Evolutionary conservation across 768 basidiomycete species (phyloP).

Genomic region (Kwoniella sp.): DNA sequence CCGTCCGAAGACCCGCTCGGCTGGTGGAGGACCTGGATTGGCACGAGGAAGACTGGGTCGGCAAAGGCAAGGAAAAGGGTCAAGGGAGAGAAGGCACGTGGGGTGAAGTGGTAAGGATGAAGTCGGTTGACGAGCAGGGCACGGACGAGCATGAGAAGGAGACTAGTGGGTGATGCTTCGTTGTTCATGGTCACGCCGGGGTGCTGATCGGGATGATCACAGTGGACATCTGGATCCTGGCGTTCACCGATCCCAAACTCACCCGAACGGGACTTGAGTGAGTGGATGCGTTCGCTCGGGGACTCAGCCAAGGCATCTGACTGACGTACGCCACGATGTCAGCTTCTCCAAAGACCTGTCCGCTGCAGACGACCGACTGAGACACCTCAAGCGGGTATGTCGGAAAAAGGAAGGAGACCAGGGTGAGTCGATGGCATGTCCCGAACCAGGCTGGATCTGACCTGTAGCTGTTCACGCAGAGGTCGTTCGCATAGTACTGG

Average conservation of each 20-base stretch:
- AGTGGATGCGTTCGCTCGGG: constrained; percentile 8
- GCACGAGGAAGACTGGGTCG: constrained; percentile 26
- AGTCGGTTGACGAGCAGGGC: constrained; percentile 35
- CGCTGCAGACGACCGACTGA: constrained; percentile 16
- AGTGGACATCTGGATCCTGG: constrained; percentile 44
- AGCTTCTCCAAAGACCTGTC: constrained; percentile 34
- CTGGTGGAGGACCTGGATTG: constrained; percentile 28
- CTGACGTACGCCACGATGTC: not conserved
- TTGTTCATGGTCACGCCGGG: not conserved
- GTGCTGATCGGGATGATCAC: too few relatives aligned
- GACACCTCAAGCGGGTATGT: constrained; percentile 42
- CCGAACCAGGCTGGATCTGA: not conserved
- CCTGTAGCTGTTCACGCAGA: constrained; percentile 12
- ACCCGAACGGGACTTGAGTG: constrained; percentile 35
- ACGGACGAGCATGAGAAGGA: constrained; percentile 29
- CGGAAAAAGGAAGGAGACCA: constrained; percentile 16
- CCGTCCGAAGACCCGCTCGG: constrained; percentile 3
- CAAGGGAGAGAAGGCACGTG: constrained; percentile 6
- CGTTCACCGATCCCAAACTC: constrained; percentile 32
- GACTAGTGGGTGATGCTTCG: constrained; percentile 22
- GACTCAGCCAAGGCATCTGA: not conserved
- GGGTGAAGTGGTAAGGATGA: constrained; percentile 27
- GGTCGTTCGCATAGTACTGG: constrained; percentile 31
- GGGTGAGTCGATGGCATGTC: constrained; percentile 8
- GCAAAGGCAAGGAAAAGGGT: constrained; percentile 1